A percentile compares a stretch with the other conserved stretches of the same genome.
phyloP scores from a whole-genome alignment of 106 monocot genomes.

The Acorus calamus region DNA sequence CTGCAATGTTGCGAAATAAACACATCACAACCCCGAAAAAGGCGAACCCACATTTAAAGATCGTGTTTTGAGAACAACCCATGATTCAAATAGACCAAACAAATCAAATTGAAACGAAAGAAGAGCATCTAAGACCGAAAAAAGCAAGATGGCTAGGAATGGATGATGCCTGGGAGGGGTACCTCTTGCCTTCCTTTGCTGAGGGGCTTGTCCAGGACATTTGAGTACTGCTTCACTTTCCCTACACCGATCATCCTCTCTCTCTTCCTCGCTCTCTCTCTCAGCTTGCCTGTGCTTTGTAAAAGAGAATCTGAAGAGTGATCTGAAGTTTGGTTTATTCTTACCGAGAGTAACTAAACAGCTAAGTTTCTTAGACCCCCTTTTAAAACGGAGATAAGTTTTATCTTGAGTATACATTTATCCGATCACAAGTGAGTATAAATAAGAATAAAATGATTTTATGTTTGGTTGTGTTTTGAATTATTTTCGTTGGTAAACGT shows the following conservation, averaged over 20 bases:
- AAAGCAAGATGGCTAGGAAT: constrained; percentile 5
- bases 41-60: background rate
- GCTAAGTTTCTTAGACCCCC: too few relatives aligned
- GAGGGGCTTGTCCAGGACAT: constrained; percentile 92
- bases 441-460: too few relatives aligned
- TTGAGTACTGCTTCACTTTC: constrained; percentile 68
- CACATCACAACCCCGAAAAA: background rate
- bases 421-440: too few relatives aligned
- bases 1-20: constrained; percentile 52
- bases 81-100: background rate
- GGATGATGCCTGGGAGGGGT: background rate
- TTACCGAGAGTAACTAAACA: too few relatives aligned
- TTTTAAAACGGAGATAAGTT: too few relatives aligned
- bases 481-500: too few relatives aligned
- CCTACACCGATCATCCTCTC: constrained; percentile 59
- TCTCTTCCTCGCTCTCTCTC: too few relatives aligned
- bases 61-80: background rate
- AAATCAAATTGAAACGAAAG: constrained; percentile 9
- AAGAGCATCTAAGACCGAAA: background rate
- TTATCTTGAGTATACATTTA: too few relatives aligned
- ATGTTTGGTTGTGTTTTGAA: too few relatives aligned
- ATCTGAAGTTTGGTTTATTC: too few relatives aligned
- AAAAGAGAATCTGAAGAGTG: too few relatives aligned
- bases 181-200: constrained; percentile 91
- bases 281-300: too few relatives aligned